Evolutionary conservation across 2,329 filamentous ascomycete genomes (phyloP).

Genomic region (Periconia digitata): DNA sequence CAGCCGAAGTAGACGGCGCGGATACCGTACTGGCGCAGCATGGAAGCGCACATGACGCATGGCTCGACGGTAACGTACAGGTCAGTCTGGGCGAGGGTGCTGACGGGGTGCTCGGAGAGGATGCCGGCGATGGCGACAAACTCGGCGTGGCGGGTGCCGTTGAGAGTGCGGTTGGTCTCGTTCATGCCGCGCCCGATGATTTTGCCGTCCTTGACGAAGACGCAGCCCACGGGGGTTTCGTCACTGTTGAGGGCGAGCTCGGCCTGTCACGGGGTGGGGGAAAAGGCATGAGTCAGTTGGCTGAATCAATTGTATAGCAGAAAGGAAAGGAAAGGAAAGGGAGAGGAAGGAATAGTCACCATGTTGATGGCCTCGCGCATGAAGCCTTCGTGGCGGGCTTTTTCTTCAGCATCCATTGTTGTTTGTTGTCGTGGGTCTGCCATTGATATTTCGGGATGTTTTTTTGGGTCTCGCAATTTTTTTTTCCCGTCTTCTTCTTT

Average conservation of each 20-base stretch:
- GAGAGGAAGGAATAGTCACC: conserved; percentile 53
- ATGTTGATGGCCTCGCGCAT: conserved; percentile 86
- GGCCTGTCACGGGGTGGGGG: conserved; percentile 57
- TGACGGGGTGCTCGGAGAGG: conserved; percentile 64
- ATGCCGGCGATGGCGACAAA: conserved; percentile 80
- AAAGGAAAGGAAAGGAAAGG: conserved; percentile 1
- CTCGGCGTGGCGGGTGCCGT: conserved; percentile 89
- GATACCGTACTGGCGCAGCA: conserved; percentile 85
- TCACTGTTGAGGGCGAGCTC: conserved; percentile 78
- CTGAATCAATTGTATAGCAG: conserved; percentile 5
- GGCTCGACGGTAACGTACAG: conserved; percentile 98
- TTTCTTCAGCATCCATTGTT: conserved; percentile 39
- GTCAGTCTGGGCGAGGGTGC: conserved; percentile 70
- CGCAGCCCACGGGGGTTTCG: conserved; percentile 95
- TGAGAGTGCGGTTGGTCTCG: conserved; percentile 67
- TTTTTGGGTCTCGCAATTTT: no score
- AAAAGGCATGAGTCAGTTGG: conserved; percentile 25
- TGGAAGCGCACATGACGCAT: conserved; percentile 97
- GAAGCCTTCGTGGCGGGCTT: conserved; percentile 61
- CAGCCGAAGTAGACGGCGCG: conserved; percentile 93
- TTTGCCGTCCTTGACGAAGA: conserved; percentile 77
- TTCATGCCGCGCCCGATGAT: conserved; percentile 94
- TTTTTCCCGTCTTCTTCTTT: no score
- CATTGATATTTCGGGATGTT: no score
- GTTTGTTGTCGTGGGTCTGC: no score